Evolutionary conservation across 495 filamentous ascomycete genomes (phyloP), one percentile per base, ranked within the genome.

Genomic region (Choiromyces venosus): DNA sequence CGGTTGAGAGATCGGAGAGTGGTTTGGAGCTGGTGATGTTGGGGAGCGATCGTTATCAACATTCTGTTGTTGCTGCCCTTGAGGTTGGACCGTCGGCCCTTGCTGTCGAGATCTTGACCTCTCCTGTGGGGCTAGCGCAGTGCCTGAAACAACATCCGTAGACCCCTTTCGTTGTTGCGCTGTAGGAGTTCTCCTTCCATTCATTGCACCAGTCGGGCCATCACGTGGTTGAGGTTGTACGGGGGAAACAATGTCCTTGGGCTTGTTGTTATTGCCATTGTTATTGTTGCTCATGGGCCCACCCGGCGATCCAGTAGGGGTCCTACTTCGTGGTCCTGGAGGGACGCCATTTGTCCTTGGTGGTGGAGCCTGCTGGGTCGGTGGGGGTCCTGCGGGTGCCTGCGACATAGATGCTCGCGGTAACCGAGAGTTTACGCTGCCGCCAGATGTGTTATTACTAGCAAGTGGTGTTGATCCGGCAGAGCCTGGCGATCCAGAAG

Each of bases 301-400:
- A 69, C 56, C 76, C 75, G 37, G 16, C 25, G 72, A 44, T 36
- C 78, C 78, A 37, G 88, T 87, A 0, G 89, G 88, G 0, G 88
- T 89, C 76, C 87, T 89, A 79, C 86, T 89, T 76, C 88, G 82
- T 33, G 86, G 82, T 29, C 85, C 85, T 36, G 82, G 83, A 16
- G 86, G 82, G 9, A 82, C 83, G 36, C 86, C 86, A 79, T 88
- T 89, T 25, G 84, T 76, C 67, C 90, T 85, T 25, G 93, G 93
- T 37, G 90, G 89, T 0, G 94, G 93, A 25, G 93, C 89, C 83
- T 96, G 93, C 44, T 93, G 92, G 46, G 90, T 90, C 33, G 94
- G 94, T 52, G 94, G 92, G 65, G 94, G 94, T 19, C 94, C 94
- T 52, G 91, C 86, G 3, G 93, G 90, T 12, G 88, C 89, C 75